A percentile compares a stretch with the other conserved stretches of the same genome.
These are phyloP conservation scores for Phytophthora megakarya DNA, from an alignment of 352 stramenopile genomes.

Conservation along the genomic window DNA sequence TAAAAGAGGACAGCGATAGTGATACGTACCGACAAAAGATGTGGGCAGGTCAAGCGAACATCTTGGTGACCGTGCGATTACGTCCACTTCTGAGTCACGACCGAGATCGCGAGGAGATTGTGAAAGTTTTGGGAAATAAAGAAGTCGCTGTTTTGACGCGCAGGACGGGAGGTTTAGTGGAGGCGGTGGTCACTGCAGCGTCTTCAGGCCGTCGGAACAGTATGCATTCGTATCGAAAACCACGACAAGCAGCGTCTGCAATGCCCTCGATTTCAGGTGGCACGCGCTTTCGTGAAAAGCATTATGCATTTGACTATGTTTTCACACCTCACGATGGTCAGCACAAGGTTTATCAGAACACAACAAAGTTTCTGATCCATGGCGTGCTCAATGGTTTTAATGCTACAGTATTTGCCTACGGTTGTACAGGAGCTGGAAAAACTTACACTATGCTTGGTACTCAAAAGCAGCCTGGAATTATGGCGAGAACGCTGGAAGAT, in stretches of 20 bases:
- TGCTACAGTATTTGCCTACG: conserved; percentile 92
- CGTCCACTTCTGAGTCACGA: conserved; percentile 82
- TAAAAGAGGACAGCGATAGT: conserved; percentile 45
- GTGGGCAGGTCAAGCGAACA: conserved; percentile 89
- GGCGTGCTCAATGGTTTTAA: conserved; percentile 90
- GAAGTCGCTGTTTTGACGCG: conserved; percentile 85
- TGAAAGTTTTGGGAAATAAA: conserved; percentile 84
- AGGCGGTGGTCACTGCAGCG: conserved; percentile 13
- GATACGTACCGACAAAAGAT: conserved; percentile 79
- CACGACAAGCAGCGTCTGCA: conserved; percentile 40
- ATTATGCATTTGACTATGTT: conserved; percentile 91
- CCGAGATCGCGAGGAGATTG: conserved; percentile 69
- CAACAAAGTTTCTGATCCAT: conserved; percentile 89
- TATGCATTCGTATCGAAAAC: conserved; percentile 40
- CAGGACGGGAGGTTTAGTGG: conserved; percentile 11
- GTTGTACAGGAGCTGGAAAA: conserved; percentile 89
- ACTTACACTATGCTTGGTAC: conserved; percentile 93
- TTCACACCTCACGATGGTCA: conserved; percentile 75
- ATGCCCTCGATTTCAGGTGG: conserved; percentile 18
- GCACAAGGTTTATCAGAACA: conserved; percentile 84
- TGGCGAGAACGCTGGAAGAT: conserved; percentile 86
- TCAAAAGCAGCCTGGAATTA: conserved; percentile 83
- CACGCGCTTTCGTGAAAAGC: conserved; percentile 66
- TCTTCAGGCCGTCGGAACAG: conserved; percentile 27
- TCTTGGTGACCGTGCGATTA: conserved; percentile 89